Conservation (phyloP, 2,329 filamentous ascomycete genomes). For the Paecilomyces dactylethromorphus region DNA sequence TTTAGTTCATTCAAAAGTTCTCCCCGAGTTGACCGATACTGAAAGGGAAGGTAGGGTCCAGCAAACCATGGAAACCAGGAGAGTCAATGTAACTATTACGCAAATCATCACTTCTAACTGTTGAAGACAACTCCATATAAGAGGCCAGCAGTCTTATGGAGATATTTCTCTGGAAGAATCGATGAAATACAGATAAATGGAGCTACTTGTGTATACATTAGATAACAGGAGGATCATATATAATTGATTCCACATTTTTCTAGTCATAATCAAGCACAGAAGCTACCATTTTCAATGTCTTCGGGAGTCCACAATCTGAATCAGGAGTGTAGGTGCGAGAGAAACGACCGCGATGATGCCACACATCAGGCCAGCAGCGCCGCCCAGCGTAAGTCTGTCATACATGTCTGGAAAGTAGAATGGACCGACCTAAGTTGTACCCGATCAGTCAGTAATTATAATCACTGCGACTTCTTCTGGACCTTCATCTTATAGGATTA, state of each 20-base stretch:
- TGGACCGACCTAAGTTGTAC: background rate
- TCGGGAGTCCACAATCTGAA: background rate
- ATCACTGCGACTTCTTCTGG: background rate
- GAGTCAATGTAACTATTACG: too few species aligned
- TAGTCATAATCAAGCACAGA: background rate
- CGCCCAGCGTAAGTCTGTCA: background rate
- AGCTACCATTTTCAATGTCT: background rate
- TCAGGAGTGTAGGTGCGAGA: background rate
- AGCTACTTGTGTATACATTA: too few species aligned
- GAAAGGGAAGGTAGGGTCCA: too few species aligned
- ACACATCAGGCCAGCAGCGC: background rate
- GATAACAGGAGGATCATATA: background rate
- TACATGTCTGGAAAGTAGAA: background rate
- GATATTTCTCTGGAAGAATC: too few species aligned
- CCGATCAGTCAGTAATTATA: background rate
- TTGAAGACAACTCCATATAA: too few species aligned
- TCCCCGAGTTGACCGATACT: too few species aligned
- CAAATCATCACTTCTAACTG: too few species aligned
- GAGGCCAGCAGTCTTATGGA: too few species aligned
- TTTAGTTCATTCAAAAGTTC: too few species aligned
- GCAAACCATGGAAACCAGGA: too few species aligned
- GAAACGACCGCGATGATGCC: background rate
- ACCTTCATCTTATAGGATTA: too few species aligned
- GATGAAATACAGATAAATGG: too few species aligned
- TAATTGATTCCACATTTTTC: background rate